These are phyloP conservation scores for Leptodontidium sp. DNA, from an alignment of 2,329 filamentous ascomycete genomes.

Conservation along the genomic window DNA sequence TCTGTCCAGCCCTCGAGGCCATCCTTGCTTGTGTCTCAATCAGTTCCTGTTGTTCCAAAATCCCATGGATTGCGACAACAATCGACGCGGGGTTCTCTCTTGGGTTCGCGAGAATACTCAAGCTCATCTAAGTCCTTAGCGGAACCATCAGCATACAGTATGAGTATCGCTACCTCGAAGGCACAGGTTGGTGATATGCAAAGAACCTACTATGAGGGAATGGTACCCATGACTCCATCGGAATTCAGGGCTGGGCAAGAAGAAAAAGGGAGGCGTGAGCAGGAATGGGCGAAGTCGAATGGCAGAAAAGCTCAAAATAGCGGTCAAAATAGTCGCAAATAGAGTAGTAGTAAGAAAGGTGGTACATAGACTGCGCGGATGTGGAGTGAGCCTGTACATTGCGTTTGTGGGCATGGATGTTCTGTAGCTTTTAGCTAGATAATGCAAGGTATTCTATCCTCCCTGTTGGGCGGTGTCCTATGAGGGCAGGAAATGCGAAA, in stretches of 20 bases:
- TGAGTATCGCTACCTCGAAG: conserved; percentile 1
- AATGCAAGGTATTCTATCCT: background rate
- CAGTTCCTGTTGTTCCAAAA: background rate
- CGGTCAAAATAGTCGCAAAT: background rate
- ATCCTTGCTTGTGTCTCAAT: background rate
- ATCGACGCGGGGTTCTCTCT: background rate
- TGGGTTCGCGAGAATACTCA: background rate
- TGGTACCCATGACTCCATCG: conserved; percentile 14
- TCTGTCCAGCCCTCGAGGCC: background rate
- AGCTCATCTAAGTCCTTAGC: background rate
- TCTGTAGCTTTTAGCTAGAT: background rate
- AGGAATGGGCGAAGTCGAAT: background rate
- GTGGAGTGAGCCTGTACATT: background rate
- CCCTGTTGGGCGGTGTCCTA: too few relatives aligned
- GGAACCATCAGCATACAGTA: background rate
- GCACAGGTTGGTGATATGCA: conserved; percentile 19
- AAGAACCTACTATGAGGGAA: conserved; percentile 16
- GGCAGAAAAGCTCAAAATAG: background rate
- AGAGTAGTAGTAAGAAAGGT: background rate
- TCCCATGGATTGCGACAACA: background rate
- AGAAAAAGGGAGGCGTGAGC: background rate
- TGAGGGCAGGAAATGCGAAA: too few relatives aligned
- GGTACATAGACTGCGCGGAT: background rate
- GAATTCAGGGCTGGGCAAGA: background rate
- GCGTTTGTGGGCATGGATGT: background rate